A percentile compares a stretch with the other conserved stretches of the same genome.
Conservation (phyloP, 139 green algal species). For the Monoraphidium neglectum region DNA sequence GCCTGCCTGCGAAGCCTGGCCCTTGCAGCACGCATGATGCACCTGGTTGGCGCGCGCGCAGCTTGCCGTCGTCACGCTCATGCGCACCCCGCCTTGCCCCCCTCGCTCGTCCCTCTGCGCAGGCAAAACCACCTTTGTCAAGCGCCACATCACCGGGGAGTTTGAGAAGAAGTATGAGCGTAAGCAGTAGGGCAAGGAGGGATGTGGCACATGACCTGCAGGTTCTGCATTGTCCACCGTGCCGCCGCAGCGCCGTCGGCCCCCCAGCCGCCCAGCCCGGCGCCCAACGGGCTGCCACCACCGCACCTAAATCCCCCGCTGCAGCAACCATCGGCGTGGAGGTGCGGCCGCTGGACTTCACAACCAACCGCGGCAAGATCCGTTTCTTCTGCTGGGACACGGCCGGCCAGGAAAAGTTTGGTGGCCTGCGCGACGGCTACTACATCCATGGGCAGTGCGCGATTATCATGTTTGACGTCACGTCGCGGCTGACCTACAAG, state of each 20-base stretch:
- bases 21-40: not conserved
- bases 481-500: constrained; percentile 98
- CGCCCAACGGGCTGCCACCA: too few relatives aligned
- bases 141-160: constrained; percentile 98
- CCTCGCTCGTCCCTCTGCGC: constrained; percentile 6
- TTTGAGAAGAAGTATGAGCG: constrained; percentile 99
- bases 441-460: constrained; percentile 99
- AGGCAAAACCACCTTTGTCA: constrained; percentile 98
- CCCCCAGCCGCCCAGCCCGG: too few relatives aligned
- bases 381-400: constrained; percentile 99
- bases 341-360: constrained; percentile 98
- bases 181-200: constrained; percentile 39
- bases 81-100: not conserved
- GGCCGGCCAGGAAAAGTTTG: constrained; percentile 98
- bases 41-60: not conserved
- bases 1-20: not conserved
- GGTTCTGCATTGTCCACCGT: too few relatives aligned
- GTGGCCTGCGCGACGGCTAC: constrained; percentile 98
- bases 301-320: too few relatives aligned
- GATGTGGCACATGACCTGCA: too few relatives aligned
- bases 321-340: constrained; percentile 98
- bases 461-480: constrained; percentile 99
- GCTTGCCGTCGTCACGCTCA: not conserved
- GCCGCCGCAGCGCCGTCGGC: too few relatives aligned
- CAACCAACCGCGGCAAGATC: constrained; percentile 96